phyloP scores from a whole-genome alignment of 208 protist species.

The Wallacemonas collosoma region DNA sequence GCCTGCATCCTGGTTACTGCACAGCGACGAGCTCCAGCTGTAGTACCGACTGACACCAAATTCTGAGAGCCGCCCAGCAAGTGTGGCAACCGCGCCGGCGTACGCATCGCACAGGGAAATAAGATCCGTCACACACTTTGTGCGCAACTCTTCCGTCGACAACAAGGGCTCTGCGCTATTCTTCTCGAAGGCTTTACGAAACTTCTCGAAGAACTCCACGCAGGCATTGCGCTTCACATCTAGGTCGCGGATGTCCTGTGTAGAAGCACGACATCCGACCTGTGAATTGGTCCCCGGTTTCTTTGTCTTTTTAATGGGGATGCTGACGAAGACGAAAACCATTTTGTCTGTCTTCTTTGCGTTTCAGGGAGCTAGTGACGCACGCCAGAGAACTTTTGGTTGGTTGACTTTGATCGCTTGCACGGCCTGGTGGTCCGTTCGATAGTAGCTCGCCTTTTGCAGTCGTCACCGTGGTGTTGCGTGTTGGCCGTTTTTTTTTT shows the following conservation, averaged over 20 bases:
- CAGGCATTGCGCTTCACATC: slow-evolving; percentile 35
- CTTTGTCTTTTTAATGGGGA: slow-evolving; percentile 35
- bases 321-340: slow-evolving; percentile 30
- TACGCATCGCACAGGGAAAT: slow-evolving; percentile 44
- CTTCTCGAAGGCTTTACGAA: slow-evolving; percentile 32
- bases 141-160: slow-evolving; percentile 25
- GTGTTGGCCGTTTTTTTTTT: not conserved
- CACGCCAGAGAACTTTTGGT: too few species aligned
- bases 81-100: slow-evolving; percentile 20
- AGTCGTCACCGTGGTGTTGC: too few species aligned
- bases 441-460: too few species aligned
- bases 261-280: slow-evolving; percentile 33
- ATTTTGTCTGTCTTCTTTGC: slow-evolving; percentile 11
- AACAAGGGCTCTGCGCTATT: slow-evolving; percentile 19
- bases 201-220: slow-evolving; percentile 35
- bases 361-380: not conserved
- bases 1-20: slow-evolving; percentile 33
- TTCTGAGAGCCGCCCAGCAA: slow-evolving; percentile 35
- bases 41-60: slow-evolving; percentile 56
- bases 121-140: slow-evolving; percentile 37
- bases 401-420: too few species aligned
- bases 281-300: slow-evolving; percentile 34
- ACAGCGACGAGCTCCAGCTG: slow-evolving; percentile 53
- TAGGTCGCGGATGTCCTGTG: slow-evolving; percentile 39
- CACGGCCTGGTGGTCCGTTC: too few species aligned